Percentiles rank a stretch among this genome's conserved stretches.
These are phyloP conservation scores for Diversispora eburnea DNA, from an alignment of 192 early-diverging fungal species.

Conservation along the genomic window DNA sequence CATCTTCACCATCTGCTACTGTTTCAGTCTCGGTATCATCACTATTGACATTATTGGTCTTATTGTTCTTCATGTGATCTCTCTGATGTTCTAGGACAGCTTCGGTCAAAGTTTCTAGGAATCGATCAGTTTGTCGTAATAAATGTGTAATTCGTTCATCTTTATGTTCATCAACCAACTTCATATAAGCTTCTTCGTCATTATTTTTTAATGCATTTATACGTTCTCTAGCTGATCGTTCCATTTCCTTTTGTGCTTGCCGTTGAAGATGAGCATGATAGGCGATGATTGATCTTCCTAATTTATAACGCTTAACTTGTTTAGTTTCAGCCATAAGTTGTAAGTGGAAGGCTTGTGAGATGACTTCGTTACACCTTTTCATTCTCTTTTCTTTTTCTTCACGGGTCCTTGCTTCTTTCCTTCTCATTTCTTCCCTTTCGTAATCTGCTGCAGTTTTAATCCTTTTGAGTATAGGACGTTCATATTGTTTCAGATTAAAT, in stretches of 20 bases:
- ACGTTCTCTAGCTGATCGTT: conserved; percentile 88
- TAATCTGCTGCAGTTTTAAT: no score
- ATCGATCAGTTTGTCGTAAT: conserved; percentile 84
- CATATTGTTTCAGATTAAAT: no score
- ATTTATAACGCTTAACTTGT: conserved; percentile 61
- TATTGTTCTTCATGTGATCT: conserved; percentile 38
- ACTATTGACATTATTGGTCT: conserved; percentile 28
- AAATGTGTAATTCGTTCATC: conserved; percentile 93
- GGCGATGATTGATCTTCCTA: conserved; percentile 75
- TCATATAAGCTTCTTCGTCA: conserved; percentile 96
- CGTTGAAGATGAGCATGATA: conserved; percentile 82
- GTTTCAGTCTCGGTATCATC: conserved; percentile 37
- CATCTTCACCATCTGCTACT: conserved; percentile 33
- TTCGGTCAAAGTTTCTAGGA: conserved; percentile 75
- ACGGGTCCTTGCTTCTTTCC: no score
- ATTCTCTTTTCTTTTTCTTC: conserved; percentile 49
- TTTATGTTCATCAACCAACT: conserved; percentile 93
- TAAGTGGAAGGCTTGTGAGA: conserved; percentile 75
- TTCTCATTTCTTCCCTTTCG: no score
- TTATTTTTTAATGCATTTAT: conserved; percentile 91
- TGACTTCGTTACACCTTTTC: conserved; percentile 59
- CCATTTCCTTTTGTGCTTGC: conserved; percentile 87
- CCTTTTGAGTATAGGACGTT: no score
- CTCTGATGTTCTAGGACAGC: conserved; percentile 82
- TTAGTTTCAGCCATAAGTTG: conserved; percentile 68